These are phyloP conservation scores for Primulina tabacum DNA, from an alignment of 257 asterid genomes.

Conservation along the genomic window DNA sequence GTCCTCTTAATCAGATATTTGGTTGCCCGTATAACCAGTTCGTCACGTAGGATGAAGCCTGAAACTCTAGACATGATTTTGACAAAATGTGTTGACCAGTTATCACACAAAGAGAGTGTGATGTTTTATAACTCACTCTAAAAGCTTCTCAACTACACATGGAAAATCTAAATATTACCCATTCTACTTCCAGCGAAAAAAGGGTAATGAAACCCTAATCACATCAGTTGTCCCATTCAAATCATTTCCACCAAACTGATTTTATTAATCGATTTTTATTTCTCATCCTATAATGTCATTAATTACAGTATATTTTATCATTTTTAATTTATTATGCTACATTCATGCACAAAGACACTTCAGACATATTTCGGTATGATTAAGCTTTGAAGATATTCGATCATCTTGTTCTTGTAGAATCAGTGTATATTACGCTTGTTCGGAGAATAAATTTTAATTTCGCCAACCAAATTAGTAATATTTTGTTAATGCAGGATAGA, in stretches of 20 bases:
- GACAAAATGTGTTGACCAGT: not conserved
- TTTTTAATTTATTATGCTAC: too few species aligned
- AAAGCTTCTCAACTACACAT: not conserved
- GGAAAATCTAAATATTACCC: too few species aligned
- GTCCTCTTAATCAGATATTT: not conserved
- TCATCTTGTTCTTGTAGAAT: not conserved
- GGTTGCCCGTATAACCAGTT: not conserved
- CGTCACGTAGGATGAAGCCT: not conserved
- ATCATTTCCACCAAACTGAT: not conserved
- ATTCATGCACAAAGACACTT: not conserved
- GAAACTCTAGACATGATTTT: not conserved
- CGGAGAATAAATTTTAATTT: not conserved
- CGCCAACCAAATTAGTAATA: constrained; percentile 15
- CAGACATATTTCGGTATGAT: not conserved
- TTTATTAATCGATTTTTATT: not conserved
- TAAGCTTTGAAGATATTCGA: not conserved
- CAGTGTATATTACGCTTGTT: not conserved
- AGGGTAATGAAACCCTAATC: not conserved
- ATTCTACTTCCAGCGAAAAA: not conserved
- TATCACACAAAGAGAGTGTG: not conserved
- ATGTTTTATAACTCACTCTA: not conserved
- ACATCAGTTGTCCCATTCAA: not conserved
- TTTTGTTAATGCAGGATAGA: constrained; percentile 64
- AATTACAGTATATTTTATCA: not conserved
- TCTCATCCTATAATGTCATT: not conserved